phyloP scores from a whole-genome alignment of 2,329 filamentous ascomycete species.

The Calonectria leucothoes region DNA sequence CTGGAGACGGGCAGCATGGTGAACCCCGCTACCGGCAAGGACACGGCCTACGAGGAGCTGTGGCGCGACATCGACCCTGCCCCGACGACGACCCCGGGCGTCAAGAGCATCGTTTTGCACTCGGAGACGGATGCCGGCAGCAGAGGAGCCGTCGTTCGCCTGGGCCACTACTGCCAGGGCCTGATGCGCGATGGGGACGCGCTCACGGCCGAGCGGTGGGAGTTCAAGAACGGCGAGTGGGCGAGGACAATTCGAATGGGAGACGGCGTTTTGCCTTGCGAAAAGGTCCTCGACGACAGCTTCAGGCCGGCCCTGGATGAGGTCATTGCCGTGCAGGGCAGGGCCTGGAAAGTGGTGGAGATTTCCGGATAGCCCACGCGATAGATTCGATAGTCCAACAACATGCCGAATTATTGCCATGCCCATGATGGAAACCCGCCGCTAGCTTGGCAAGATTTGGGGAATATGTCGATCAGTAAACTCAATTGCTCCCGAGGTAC shows the following conservation, averaged over 20 bases:
- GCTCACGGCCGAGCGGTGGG: constrained; percentile 67
- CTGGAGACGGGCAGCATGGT: constrained; percentile 71
- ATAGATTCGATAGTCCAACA: neutral
- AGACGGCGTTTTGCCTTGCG: constrained; percentile 47
- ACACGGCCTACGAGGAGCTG: constrained; percentile 73
- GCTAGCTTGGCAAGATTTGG: neutral
- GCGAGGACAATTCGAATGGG: constrained; percentile 51
- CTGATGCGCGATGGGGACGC: constrained; percentile 58
- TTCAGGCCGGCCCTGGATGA: constrained; percentile 27
- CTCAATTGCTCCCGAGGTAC: neutral
- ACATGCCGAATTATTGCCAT: neutral
- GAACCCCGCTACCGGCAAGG: constrained; percentile 64
- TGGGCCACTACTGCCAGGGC: constrained; percentile 68
- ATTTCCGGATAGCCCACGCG: neutral
- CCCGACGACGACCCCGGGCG: constrained; percentile 20
- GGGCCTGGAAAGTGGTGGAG: constrained; percentile 51
- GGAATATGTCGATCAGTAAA: neutral
- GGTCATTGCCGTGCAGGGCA: constrained; percentile 36
- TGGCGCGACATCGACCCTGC: constrained; percentile 64
- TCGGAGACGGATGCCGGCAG: constrained; percentile 29
- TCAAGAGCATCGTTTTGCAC: constrained; percentile 22
- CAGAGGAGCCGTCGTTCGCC: constrained; percentile 63
- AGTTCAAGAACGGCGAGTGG: constrained; percentile 53
- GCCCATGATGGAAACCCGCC: neutral
- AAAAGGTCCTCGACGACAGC: constrained; percentile 29